Evolutionary conservation across 2,329 filamentous ascomycete species (phyloP).

Genomic region (Sporothrix schenckii): DNA sequence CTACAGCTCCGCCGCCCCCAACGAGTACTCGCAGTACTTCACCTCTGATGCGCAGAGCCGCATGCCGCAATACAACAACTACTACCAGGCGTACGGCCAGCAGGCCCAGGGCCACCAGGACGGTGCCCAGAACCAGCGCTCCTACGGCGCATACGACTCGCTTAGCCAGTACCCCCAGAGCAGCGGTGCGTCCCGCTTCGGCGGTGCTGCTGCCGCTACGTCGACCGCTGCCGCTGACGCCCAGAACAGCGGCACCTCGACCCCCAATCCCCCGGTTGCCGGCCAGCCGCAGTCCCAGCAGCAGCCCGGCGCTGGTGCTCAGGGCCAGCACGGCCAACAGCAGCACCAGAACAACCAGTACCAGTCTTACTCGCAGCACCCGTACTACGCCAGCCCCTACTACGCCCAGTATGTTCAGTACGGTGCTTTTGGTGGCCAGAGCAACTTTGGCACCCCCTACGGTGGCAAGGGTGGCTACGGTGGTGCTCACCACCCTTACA

Average conservation of each 20-base stretch:
- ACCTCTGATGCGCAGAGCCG: conserved; percentile 68
- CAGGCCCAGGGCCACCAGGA: conserved; percentile 73
- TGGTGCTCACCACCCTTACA: conserved; percentile 59
- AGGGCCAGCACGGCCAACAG: conserved; percentile 44
- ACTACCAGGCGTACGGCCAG: conserved; percentile 65
- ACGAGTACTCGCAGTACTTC: conserved; percentile 85
- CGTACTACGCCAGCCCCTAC: conserved; percentile 65
- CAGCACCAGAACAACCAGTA: conserved; percentile 40
- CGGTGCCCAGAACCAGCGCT: conserved; percentile 68
- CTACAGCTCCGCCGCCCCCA: conserved; percentile 74
- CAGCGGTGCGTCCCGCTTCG: conserved; percentile 65
- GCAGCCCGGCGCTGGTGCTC: conserved; percentile 39
- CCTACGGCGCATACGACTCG: conserved; percentile 76
- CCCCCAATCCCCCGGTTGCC: conserved; percentile 71
- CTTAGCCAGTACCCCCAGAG: conserved; percentile 74
- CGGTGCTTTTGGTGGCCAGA: conserved; percentile 48
- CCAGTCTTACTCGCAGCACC: conserved; percentile 49
- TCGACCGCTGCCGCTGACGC: conserved; percentile 59
- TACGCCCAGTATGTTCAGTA: conserved; percentile 62
- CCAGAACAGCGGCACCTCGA: conserved; percentile 86
- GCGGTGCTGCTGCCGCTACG: conserved; percentile 44
- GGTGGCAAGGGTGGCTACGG: conserved; percentile 60
- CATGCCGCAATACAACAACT: conserved; percentile 72
- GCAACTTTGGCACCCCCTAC: conserved; percentile 57
- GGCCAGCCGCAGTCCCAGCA: conserved; percentile 50